Conservation (phyloP, 108 stramenopile genomes). For the Nitzschia inconspicua region DNA sequence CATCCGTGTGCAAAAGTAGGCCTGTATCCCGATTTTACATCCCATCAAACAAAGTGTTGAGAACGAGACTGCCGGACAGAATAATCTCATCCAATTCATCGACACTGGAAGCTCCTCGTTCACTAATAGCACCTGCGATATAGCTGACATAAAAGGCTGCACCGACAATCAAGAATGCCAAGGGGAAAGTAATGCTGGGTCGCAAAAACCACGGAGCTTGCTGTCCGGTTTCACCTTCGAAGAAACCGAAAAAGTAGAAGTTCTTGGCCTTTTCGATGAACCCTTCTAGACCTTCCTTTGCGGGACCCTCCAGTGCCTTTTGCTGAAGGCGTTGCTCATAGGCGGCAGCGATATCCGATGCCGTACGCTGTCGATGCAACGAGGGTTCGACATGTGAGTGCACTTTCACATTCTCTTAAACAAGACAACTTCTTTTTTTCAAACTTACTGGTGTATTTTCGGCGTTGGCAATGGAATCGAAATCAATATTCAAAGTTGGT, state of each 20-base stretch:
- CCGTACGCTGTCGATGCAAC: slow-evolving; percentile 40
- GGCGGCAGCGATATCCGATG: slow-evolving; percentile 68
- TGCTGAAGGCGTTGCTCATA: slow-evolving; percentile 58
- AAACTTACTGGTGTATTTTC: slow-evolving; percentile 13
- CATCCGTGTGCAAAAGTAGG: too few relatives aligned
- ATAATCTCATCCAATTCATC: slow-evolving; percentile 85
- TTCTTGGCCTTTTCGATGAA: slow-evolving; percentile 68
- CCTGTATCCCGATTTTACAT: too few relatives aligned
- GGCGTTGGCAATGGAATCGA: slow-evolving; percentile 25
- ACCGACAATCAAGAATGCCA: slow-evolving; percentile 85
- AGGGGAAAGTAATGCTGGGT: slow-evolving; percentile 90
- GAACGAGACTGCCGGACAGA: too few relatives aligned
- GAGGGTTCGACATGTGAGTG: too few relatives aligned
- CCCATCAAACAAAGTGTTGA: too few relatives aligned
- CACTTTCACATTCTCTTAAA: not conserved
- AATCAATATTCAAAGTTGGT: slow-evolving; percentile 35
- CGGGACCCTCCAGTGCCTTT: slow-evolving; percentile 37
- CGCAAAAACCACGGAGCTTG: slow-evolving; percentile 91
- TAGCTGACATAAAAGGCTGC: slow-evolving; percentile 77
- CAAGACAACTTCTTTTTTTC: not conserved
- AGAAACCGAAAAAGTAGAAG: slow-evolving; percentile 93
- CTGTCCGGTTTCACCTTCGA: slow-evolving; percentile 90
- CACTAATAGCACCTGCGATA: slow-evolving; percentile 65
- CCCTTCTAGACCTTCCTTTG: slow-evolving; percentile 69
- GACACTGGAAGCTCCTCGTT: slow-evolving; percentile 64